phyloP scores from a whole-genome alignment of 192 early-diverging fungal species.

The Backusella morwellensis region DNA sequence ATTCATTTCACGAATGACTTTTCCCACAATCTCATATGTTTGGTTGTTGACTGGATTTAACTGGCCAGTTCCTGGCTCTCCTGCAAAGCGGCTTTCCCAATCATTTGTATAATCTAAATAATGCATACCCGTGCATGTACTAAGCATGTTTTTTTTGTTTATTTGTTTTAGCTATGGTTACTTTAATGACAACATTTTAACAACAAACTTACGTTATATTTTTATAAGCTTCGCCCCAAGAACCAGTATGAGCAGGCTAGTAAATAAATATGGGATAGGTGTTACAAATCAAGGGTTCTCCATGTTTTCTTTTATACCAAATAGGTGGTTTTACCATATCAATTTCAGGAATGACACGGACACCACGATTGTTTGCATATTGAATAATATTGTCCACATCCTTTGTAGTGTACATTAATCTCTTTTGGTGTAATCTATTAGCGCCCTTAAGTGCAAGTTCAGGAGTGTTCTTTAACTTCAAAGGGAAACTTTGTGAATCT shows the following conservation, averaged over 20 bases:
- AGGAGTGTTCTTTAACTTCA: slow-evolving; percentile 58
- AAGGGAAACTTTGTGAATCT: slow-evolving; percentile 70
- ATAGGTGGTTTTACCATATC: slow-evolving; percentile 58
- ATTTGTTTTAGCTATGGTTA: not conserved
- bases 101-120: slow-evolving; percentile 40
- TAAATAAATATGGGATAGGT: not conserved
- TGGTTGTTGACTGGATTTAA: slow-evolving; percentile 65
- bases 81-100: slow-evolving; percentile 49
- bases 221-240: slow-evolving; percentile 33
- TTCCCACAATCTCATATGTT: slow-evolving; percentile 60
- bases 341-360: slow-evolving; percentile 90
- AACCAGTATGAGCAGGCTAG: slow-evolving; percentile 70
- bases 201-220: slow-evolving; percentile 35
- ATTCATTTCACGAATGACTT: slow-evolving; percentile 66
- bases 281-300: not conserved
- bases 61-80: slow-evolving; percentile 82
- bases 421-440: slow-evolving; percentile 48
- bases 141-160: not conserved
- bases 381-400: slow-evolving; percentile 70
- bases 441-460: slow-evolving; percentile 64
- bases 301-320: not conserved
- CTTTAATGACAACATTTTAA: not conserved
- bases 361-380: slow-evolving; percentile 74
- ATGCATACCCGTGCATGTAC: slow-evolving; percentile 32
- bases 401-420: slow-evolving; percentile 67